Evolutionary conservation across 345 rosid genomes (phyloP), one percentile per base, ranked within the genome.

Genomic region (Cochlearia excelsa): DNA sequence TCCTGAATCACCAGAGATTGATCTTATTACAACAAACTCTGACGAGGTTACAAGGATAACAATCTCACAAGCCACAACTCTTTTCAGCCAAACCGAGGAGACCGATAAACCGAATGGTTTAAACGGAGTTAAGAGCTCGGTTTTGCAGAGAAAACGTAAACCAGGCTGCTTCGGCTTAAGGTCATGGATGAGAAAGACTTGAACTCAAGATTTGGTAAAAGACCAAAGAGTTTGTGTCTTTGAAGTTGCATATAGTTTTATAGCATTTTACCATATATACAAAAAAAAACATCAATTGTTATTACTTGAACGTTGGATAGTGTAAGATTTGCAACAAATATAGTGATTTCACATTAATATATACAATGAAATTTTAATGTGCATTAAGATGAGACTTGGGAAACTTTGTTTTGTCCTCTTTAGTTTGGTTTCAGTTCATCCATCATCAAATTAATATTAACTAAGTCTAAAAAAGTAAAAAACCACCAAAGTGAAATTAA

Each of bases 1-100:
- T 40, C 88, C 77, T 1, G 87, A 77, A 43, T 77, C 81, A 23
- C 87, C 84, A 0, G 79, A 69, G 61, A 68, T 63, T 61, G 67
- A 50, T 63, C 59, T 45, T 44, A 43, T 63, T 8, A 30, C 44
- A 16, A 16, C 23, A 57, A 61, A 34, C 11, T 8, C 42, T 26
- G 71, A 16, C 23, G 23, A 63, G 49, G 59, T 63, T 11, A 38
- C 64, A n/a, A 63, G 68, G 27, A 63, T 70, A 70, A 63, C 74
- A 30, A 9, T 70, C n/a, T 63, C 74, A 44, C 59, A 70, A 57
- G 69, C 65, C 48, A 63, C 74, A 29, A 43, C 44, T 28, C 74
- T 69, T 35, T 69, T 69, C 41, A 55, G 52, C 48, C 68, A 56
- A 49, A 42, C 74, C 42, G 5, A 34, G 44, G 65, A 63, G 43